Conservation (phyloP, 495 filamentous ascomycete genomes). For the Talaromyces stipitatus region DNA sequence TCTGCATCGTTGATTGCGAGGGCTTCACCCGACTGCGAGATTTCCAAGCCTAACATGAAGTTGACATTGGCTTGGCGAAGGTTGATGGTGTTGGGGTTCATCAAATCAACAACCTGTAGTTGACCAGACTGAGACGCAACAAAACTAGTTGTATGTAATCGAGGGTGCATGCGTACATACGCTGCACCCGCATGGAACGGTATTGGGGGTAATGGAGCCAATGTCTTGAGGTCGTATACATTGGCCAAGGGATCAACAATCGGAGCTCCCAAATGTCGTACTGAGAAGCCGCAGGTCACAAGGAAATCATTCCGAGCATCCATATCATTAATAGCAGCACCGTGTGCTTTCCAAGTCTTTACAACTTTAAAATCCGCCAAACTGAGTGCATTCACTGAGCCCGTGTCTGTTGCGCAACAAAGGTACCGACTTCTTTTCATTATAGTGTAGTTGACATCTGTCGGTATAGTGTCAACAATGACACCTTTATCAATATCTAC, state of each 20-base stretch:
- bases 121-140: conserved; percentile 85
- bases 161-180: conserved; percentile 90
- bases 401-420: conserved; percentile 81
- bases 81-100: conserved; percentile 85
- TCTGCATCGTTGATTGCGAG: conserved; percentile 74
- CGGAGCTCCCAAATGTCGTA: conserved; percentile 52
- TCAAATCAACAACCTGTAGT: conserved; percentile 88
- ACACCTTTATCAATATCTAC: conserved; percentile 83
- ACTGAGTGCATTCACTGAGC: conserved; percentile 79
- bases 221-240: conserved; percentile 85
- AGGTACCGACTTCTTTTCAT: conserved; percentile 89
- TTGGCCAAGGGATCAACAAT: conserved; percentile 88
- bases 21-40: conserved; percentile 87
- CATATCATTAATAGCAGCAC: conserved; percentile 83
- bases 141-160: conserved; percentile 85
- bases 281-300: conserved; percentile 89
- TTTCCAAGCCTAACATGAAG: conserved; percentile 67
- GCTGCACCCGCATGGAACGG: conserved; percentile 88
- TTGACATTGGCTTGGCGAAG: conserved; percentile 79
- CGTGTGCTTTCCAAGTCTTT: conserved; percentile 83
- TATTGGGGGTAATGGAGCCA: conserved; percentile 76
- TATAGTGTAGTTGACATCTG: conserved; percentile 70
- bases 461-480: conserved; percentile 64
- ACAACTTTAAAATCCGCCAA: conserved; percentile 64
- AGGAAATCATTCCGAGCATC: conserved; percentile 87